Evolutionary conservation across 106 monocot genomes (phyloP).

Genomic region (Phalaenopsis equestris): DNA sequence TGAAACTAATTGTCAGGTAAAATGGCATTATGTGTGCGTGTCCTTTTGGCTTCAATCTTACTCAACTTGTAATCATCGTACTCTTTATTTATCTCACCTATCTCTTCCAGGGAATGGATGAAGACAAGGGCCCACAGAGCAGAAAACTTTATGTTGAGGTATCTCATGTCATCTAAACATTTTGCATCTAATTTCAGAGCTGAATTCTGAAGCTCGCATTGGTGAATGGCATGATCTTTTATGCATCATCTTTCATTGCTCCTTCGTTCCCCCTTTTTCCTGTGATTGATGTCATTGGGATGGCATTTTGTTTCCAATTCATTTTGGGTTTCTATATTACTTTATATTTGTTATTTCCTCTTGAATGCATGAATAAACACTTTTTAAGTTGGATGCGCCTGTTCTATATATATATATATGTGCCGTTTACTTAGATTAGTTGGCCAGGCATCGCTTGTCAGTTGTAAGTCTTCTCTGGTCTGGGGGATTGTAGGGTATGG

Average conservation of each 20-base stretch:
- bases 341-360: neutral
- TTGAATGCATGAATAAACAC: neutral
- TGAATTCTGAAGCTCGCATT: no score
- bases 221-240: neutral
- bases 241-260: neutral
- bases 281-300: neutral
- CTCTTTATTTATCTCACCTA: neutral
- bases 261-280: neutral
- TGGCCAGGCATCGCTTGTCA: no score
- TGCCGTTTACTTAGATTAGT: no score
- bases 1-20: neutral
- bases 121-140: slow-evolving; percentile 78
- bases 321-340: neutral
- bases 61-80: neutral
- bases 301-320: neutral
- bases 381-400: neutral
- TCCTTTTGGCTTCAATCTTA: neutral
- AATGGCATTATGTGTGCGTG: neutral
- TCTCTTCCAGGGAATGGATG: slow-evolving; percentile 72
- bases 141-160: slow-evolving; percentile 95
- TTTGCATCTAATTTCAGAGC: neutral
- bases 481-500: no score
- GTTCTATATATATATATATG: neutral
- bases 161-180: neutral
- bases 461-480: no score